phyloP scores from a whole-genome alignment of 352 stramenopile genomes.

The Phytophthora aleatoria region DNA sequence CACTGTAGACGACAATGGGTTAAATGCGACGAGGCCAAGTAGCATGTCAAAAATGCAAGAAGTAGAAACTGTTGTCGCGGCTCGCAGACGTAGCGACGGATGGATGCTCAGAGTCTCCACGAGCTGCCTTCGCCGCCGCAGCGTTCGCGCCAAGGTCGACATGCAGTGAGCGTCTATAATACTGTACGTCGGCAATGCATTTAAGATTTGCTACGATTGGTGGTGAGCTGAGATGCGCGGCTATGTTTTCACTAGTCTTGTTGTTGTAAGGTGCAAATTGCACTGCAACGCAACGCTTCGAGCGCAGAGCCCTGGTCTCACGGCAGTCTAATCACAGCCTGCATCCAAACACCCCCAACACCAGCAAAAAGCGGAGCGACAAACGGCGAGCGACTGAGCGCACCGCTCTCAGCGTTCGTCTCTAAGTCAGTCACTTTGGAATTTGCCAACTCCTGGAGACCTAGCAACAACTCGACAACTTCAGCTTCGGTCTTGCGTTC shows the following conservation, averaged over 20 bases:
- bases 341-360: slow-evolving; percentile 26
- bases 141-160: not conserved
- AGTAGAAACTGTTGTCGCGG: not conserved
- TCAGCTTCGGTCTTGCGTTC: slow-evolving; percentile 7
- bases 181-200: not conserved
- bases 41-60: not conserved
- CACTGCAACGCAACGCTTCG: slow-evolving; percentile 14
- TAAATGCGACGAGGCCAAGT: slow-evolving; percentile 19
- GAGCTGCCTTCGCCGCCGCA: not conserved
- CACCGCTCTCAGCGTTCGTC: not conserved
- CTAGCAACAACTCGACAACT: slow-evolving; percentile 10
- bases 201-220: slow-evolving; percentile 21
- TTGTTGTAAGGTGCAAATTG: slow-evolving; percentile 19
- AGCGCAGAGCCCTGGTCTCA: slow-evolving; percentile 5
- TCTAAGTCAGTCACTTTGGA: slow-evolving; percentile 21
- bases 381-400: slow-evolving; percentile 2
- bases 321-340: slow-evolving; percentile 18
- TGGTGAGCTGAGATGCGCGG: slow-evolving; percentile 18
- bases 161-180: slow-evolving; percentile 8
- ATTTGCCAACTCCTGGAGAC: slow-evolving; percentile 16
- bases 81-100: not conserved
- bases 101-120: not conserved
- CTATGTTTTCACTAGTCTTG: slow-evolving; percentile 31
- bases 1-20: slow-evolving; percentile 24
- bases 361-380: slow-evolving; percentile 23